These are phyloP conservation scores for Dichomitus squalens DNA, from an alignment of 1,284 basidiomycete species.

Conservation along the genomic window DNA sequence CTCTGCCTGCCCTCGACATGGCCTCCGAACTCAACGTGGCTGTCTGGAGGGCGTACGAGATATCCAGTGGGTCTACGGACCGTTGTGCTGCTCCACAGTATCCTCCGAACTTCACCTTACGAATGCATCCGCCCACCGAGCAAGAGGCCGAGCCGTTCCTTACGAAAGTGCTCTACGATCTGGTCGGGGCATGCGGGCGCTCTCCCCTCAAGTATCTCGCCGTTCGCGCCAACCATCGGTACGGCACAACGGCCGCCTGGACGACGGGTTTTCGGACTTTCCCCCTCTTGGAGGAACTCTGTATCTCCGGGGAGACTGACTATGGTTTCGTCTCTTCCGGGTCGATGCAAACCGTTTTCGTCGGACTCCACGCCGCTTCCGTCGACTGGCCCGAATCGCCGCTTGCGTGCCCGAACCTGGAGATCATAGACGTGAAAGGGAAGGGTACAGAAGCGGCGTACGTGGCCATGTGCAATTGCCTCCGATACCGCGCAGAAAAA, in stretches of 20 bases:
- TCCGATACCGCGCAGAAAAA: not conserved
- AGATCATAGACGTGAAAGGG: not conserved
- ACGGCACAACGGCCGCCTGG: not conserved
- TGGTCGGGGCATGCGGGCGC: not conserved
- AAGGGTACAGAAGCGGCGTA: not conserved
- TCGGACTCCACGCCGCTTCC: not conserved
- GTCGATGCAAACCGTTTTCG: not conserved
- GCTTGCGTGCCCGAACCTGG: not conserved
- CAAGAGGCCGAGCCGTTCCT: too few species aligned
- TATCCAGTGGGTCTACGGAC: not conserved
- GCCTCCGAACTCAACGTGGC: not conserved
- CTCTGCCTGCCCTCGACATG: not conserved
- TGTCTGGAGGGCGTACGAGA: not conserved
- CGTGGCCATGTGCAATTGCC: not conserved
- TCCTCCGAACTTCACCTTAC: too few species aligned
- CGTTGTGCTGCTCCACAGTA: too few species aligned
- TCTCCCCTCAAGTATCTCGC: not conserved
- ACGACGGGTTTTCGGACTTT: not conserved
- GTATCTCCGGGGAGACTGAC: not conserved
- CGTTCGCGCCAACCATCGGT: not conserved
- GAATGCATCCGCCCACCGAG: too few species aligned
- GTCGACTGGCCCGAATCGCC: not conserved
- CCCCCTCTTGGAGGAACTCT: not conserved
- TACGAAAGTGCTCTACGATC: not conserved
- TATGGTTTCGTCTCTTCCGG: too few species aligned